phyloP scores from a whole-genome alignment of 371 early-diverging fungal genomes.

The Rhizopus delemar region DNA sequence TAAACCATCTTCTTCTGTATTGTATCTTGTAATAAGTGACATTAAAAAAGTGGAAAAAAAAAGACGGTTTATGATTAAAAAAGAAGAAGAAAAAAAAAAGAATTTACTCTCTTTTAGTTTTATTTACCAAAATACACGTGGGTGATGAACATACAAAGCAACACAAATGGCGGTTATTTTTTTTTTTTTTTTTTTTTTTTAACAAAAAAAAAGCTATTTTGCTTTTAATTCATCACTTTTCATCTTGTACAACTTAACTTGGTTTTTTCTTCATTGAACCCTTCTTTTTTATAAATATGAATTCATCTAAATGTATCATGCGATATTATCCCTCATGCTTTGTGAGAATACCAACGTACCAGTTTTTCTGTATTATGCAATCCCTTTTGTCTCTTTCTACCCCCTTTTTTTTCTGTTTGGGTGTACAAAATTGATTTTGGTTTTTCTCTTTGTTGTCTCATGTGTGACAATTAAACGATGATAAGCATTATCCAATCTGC shows the following conservation, averaged over 20 bases:
- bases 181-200: background rate
- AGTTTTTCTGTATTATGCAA: background rate
- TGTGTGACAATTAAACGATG: no score
- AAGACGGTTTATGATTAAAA: background rate
- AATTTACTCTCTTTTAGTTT: background rate
- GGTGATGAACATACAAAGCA: background rate
- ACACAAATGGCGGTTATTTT: background rate
- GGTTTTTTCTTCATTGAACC: no score
- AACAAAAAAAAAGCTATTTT: no score
- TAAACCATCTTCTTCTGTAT: background rate
- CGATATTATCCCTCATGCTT: no score
- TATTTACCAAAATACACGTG: background rate
- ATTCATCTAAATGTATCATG: no score
- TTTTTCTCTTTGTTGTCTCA: no score
- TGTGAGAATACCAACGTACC: background rate
- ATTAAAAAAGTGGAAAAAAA: background rate
- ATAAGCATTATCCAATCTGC: no score
- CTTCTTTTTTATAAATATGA: no score
- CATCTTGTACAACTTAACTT: no score
- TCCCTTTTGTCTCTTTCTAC: background rate
- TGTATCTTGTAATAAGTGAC: background rate
- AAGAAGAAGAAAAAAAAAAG: background rate
- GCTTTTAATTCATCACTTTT: no score
- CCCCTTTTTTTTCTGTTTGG: background rate
- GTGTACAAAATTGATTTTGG: background rate